Percentiles rank a stretch among this genome's conserved stretches.
phyloP scores from a whole-genome alignment of 345 rosid genomes.

The Camelina hispida region DNA sequence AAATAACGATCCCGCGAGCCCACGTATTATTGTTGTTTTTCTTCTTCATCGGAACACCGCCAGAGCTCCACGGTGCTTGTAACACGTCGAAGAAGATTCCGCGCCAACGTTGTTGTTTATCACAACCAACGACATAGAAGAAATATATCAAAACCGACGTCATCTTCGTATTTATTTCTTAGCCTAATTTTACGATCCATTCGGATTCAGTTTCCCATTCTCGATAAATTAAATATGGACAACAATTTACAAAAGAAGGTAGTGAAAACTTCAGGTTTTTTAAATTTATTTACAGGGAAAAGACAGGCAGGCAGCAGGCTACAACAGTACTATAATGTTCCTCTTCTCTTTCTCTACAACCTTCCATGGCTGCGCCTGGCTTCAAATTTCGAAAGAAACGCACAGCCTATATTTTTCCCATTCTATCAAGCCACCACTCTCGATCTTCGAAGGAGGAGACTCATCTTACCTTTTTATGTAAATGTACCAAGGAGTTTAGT shows the following conservation, averaged over 20 bases:
- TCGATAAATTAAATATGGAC: background rate
- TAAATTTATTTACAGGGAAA: slow-evolving; percentile 1
- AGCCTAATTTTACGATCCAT: too few relatives aligned
- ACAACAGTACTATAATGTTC: background rate
- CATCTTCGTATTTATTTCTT: background rate
- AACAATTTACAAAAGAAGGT: background rate
- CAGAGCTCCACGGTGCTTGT: slow-evolving; percentile 91
- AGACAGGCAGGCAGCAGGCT: background rate
- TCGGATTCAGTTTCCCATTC: background rate
- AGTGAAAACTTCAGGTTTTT: background rate
- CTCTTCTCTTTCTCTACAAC: background rate
- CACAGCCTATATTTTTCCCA: background rate
- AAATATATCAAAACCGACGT: background rate
- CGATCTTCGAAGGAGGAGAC: background rate
- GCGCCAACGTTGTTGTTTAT: background rate
- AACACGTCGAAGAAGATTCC: slow-evolving; percentile 89
- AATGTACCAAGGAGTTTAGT: background rate
- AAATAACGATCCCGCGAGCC: too few relatives aligned
- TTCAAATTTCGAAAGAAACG: too few relatives aligned
- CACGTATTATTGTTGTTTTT: too few relatives aligned
- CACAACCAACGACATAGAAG: background rate
- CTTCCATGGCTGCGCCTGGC: background rate
- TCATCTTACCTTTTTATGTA: background rate
- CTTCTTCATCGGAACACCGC: slow-evolving; percentile 37
- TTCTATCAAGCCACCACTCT: background rate